These are phyloP conservation scores for Candida ulmi DNA, from an alignment of 805 yeast genomes.

Conservation along the genomic window DNA sequence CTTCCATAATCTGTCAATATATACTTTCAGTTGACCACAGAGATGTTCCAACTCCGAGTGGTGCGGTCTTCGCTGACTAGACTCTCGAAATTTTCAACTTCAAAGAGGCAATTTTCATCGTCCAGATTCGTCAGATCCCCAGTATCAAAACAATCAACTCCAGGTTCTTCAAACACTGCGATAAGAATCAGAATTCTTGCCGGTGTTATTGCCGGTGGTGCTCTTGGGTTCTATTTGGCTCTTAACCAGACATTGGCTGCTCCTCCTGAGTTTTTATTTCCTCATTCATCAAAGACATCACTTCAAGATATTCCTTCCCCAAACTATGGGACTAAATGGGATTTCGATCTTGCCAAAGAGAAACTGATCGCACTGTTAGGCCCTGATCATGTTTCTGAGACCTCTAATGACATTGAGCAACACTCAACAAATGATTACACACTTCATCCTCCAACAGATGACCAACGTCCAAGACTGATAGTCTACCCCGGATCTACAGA, in stretches of 20 bases:
- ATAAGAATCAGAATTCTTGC: constrained; percentile 4
- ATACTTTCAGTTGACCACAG: too few relatives aligned
- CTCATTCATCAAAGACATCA: constrained; percentile 20
- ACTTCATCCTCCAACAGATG: constrained; percentile 46
- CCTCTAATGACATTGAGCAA: constrained; percentile 30
- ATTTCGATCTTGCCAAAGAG: constrained; percentile 21
- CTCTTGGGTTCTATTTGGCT: constrained; percentile 20
- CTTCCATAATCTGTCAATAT: too few relatives aligned
- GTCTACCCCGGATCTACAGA: constrained; percentile 51
- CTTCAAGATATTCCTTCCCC: constrained; percentile 21
- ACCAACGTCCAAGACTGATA: constrained; percentile 28
- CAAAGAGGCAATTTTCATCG: too few relatives aligned
- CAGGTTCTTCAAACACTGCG: neutral
- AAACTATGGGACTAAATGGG: constrained; percentile 22
- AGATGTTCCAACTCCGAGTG: too few relatives aligned
- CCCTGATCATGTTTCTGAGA: constrained; percentile 21
- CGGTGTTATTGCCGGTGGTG: constrained; percentile 16
- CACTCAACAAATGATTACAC: constrained; percentile 46
- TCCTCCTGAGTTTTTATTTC: constrained; percentile 25
- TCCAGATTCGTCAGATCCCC: too few relatives aligned
- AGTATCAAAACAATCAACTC: neutral
- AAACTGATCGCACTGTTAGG: constrained; percentile 29
- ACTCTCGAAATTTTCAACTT: too few relatives aligned
- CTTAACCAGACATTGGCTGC: constrained; percentile 17
- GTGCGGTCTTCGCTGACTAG: too few relatives aligned